Base-by-base conservation (phyloP, 2,329 filamentous ascomycete genomes). In the Pseudopithomyces maydicus region DNA sequence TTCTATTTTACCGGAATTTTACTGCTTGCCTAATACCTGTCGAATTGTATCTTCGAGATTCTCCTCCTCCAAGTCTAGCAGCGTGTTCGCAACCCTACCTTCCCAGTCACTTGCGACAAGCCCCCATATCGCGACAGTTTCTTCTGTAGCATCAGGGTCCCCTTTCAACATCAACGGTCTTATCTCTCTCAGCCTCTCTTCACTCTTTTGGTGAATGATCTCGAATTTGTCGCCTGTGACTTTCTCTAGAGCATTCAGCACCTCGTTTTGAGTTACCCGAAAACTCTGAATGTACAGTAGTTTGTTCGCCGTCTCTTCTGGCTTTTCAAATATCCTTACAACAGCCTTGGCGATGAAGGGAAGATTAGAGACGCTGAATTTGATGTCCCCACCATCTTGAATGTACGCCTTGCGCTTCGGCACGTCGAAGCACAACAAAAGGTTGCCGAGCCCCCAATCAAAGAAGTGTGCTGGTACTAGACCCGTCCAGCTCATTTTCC, bases 391-490 rank as follows among this genome's bases (percentile, higher is more conserved):
- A 0, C 81, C 82, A 68, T 89, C 86, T 53, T 83, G 80, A 29
- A 89, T 78, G 0, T 78, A 82, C 1, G 82, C 84, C 0, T 78
- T 84, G 47, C 80, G 80, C 11, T 74, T 74, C 22, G 76, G 68
- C 35, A 86, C 71, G 57, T 85, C 80, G 55, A 87, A 81, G 42
- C 83, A 84, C 6, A 87, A 68, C 48, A 85, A 77, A 0, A 80
- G 79, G 17, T 69, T 69, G 1, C 65, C 69, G 14, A 88, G 76
- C 3, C 80, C 81, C 80, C 82, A 85, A 65, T 89, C 87, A 67
- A 89, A 87, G 71, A 89, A 85, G 20, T 84, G 78, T 3, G 85
- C 85, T 7, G 84, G 77, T 3, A 85, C 85, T 14, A 90, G 69
- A 2, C 78, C 83, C 1, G 86, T 88, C 87, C 87, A 90, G 2